Base-by-base conservation (phyloP, 2,329 filamentous ascomycete species). In the Phialocephala subalpina region DNA sequence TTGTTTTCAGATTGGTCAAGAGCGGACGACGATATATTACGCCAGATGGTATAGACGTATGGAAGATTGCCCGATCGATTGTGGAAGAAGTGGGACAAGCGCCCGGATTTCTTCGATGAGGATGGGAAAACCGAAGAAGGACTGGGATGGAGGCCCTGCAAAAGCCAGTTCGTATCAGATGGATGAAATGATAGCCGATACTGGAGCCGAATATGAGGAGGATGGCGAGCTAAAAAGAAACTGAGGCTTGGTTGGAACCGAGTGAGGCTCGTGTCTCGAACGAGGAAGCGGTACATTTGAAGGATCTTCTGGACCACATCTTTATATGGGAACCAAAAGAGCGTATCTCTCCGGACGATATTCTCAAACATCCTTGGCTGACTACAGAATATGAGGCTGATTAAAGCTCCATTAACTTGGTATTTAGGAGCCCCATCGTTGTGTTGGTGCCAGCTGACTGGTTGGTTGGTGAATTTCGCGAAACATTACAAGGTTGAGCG, bases 151-250 rank as follows among this genome's bases (percentile, higher is more conserved):
- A 52, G 61, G 61, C 16, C 47, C 58, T 38, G 36, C 38, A 22
- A 47, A 40, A 63, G 61, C 61, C 49, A 40, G 58, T n/a, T 52
- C 47, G 61, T 63, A 58, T 58, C 61, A 52, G 36, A 63, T 63
- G 18, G 25, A 49, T 16, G 42, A 58, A 47, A 22, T 63, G 18
- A 63, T 63, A 35, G 61, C 53, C 49, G 61, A 63, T 47, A 63
- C 58, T 63, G 61, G 61, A 58, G 47, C 53, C 36, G 61, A 63
- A 53, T 52, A 63, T 52, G 61, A 63, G 12, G 61, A 63, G 22
- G 52, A 63, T 29, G 61, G 18, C 27, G n/a, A 9, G 49, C 27
- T 38, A 20, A 27, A 58, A 53, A 38, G 42, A 63, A 38, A 16
- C 55, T 35, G 61, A 63, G 33, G 29, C 40, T 33, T 35, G 58